phyloP scores from a whole-genome alignment of 495 filamentous ascomycete species.

The Zalerion maritima region DNA sequence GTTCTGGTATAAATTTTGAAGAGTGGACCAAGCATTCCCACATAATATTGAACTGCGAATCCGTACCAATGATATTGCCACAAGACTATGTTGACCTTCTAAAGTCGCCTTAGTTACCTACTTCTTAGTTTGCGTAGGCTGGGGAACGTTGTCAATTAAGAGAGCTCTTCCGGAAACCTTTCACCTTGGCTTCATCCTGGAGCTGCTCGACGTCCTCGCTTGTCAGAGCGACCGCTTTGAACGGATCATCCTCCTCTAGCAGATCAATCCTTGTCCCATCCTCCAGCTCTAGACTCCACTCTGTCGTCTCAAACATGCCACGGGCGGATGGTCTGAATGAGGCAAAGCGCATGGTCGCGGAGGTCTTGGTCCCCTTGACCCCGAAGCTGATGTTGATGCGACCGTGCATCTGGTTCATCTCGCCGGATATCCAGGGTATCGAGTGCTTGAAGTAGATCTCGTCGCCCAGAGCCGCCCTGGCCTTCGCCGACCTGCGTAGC shows the following conservation, averaged over 20 bases:
- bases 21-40: too few species aligned
- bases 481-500: conserved; percentile 61
- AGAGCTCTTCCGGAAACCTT: conserved; percentile 12
- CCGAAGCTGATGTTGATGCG: conserved; percentile 74
- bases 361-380: conserved; percentile 66
- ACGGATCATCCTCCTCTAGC: conserved; percentile 50
- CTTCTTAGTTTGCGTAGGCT: too few species aligned
- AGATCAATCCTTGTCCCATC: conserved; percentile 53
- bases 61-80: too few species aligned
- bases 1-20: too few species aligned
- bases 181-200: not conserved
- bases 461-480: conserved; percentile 66
- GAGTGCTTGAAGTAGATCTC: conserved; percentile 81
- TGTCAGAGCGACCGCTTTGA: conserved; percentile 29
- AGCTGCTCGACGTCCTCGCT: conserved; percentile 8
- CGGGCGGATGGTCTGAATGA: conserved; percentile 57
- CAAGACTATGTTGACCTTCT: too few species aligned
- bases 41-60: too few species aligned
- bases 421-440: conserved; percentile 86
- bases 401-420: conserved; percentile 89
- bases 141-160: too few species aligned
- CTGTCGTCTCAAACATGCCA: conserved; percentile 60
- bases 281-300: conserved; percentile 59
- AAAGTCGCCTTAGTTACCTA: too few species aligned
- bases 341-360: conserved; percentile 67